Evolutionary conservation across 108 stramenopile genomes (phyloP).

Genomic region (Cyclostephanos invisitatus): DNA sequence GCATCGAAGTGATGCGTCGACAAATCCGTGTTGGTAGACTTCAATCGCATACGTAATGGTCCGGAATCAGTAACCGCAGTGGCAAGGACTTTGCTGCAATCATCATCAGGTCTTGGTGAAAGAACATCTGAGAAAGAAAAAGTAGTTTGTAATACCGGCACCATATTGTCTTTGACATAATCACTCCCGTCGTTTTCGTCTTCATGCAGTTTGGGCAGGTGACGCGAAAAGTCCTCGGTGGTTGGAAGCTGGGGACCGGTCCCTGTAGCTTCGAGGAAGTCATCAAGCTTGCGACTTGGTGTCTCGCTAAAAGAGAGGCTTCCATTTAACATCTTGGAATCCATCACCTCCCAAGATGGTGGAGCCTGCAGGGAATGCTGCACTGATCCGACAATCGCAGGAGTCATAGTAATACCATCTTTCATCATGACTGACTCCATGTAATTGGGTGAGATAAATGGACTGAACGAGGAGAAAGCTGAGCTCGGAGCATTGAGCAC

Average conservation of each 20-base stretch:
- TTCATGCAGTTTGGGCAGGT: not conserved
- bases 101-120: slow-evolving; percentile 31
- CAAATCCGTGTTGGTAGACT: slow-evolving; percentile 22
- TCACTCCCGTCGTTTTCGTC: slow-evolving; percentile 6
- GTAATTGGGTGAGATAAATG: slow-evolving; percentile 40
- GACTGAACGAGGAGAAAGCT: slow-evolving; percentile 31
- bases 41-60: slow-evolving; percentile 40
- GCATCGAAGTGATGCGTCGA: slow-evolving; percentile 49
- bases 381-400: slow-evolving; percentile 19
- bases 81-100: slow-evolving; percentile 11
- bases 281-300: slow-evolving; percentile 28
- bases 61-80: slow-evolving; percentile 39
- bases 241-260: slow-evolving; percentile 24
- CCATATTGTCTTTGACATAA: slow-evolving; percentile 4
- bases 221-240: slow-evolving; percentile 25
- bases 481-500: slow-evolving; percentile 14
- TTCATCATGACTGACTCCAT: slow-evolving; percentile 11
- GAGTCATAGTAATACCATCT: slow-evolving; percentile 35
- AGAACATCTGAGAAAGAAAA: slow-evolving; percentile 43
- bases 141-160: slow-evolving; percentile 15
- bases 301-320: slow-evolving; percentile 25
- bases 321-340: slow-evolving; percentile 30
- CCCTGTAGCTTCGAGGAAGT: slow-evolving; percentile 21
- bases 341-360: slow-evolving; percentile 20
- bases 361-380: slow-evolving; percentile 15